These are phyloP conservation scores for Penicillium janthinellum DNA, from an alignment of 2,329 filamentous ascomycete genomes.

Conservation along the genomic window DNA sequence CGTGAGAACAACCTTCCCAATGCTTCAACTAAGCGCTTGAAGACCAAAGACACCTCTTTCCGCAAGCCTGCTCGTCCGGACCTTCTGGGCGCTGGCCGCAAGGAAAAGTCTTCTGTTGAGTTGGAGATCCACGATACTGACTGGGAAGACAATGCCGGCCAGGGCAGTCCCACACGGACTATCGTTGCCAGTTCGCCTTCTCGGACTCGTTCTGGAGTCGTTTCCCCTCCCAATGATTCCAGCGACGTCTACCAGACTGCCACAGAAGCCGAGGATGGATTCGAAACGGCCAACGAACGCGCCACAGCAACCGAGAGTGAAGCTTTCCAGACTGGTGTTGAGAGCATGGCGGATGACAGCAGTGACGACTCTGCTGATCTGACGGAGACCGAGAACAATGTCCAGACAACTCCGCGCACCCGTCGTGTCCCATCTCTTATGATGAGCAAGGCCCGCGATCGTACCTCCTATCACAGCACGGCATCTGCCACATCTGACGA, in stretches of 20 bases:
- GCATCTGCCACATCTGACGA: slow-evolving; percentile 77
- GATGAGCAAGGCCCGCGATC: slow-evolving; percentile 55
- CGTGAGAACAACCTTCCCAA: slow-evolving; percentile 52
- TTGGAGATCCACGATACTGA: slow-evolving; percentile 69
- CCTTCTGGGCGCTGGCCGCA: slow-evolving; percentile 73
- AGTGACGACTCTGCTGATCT: slow-evolving; percentile 65
- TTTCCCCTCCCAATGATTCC: slow-evolving; percentile 47
- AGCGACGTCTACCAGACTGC: slow-evolving; percentile 78
- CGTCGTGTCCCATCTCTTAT: slow-evolving; percentile 46
- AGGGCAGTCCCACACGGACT: slow-evolving; percentile 57
- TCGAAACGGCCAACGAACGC: slow-evolving; percentile 77
- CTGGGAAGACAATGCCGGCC: slow-evolving; percentile 81
- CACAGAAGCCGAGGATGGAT: slow-evolving; percentile 70
- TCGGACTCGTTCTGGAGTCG: slow-evolving; percentile 26
- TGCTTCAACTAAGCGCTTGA: slow-evolving; percentile 55
- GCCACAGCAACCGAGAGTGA: slow-evolving; percentile 80
- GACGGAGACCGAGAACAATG: slow-evolving; percentile 77
- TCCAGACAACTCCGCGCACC: slow-evolving; percentile 39
- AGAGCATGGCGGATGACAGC: slow-evolving; percentile 69
- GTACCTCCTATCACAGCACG: slow-evolving; percentile 78
- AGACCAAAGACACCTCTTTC: slow-evolving; percentile 66
- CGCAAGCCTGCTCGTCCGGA: slow-evolving; percentile 77
- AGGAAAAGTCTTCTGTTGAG: slow-evolving; percentile 75
- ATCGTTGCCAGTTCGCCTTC: slow-evolving; percentile 33
- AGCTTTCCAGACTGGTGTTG: slow-evolving; percentile 90